These are phyloP conservation scores for Termitomyces sp. DNA, from an alignment of 768 basidiomycete genomes.

Conservation along the genomic window DNA sequence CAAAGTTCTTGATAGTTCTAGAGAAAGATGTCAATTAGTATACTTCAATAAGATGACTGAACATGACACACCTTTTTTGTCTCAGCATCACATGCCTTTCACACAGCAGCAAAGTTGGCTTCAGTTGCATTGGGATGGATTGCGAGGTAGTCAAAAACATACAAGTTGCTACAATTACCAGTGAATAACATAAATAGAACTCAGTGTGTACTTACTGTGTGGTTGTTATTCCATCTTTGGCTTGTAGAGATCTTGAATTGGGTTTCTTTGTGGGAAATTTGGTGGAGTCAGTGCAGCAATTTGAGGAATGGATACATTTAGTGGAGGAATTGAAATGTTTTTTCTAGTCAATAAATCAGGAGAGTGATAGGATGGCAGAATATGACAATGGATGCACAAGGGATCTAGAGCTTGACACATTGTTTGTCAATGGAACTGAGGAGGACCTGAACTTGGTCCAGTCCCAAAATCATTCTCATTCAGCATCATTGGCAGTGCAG, in stretches of 20 bases:
- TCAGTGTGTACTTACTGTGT: not conserved
- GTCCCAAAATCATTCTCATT: not conserved
- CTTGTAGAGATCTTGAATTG: not conserved
- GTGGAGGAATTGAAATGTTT: not conserved
- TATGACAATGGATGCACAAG: not conserved
- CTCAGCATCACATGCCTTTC: not conserved
- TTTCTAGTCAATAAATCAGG: not conserved
- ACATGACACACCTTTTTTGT: not conserved
- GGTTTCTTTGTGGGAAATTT: not conserved
- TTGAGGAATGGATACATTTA: not conserved
- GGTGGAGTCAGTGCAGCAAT: not conserved
- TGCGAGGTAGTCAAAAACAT: not conserved
- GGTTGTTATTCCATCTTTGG: not conserved
- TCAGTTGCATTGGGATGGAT: not conserved
- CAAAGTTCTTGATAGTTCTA: not conserved
- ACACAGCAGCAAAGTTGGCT: not conserved
- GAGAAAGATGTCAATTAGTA: not conserved
- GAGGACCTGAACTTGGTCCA: not conserved
- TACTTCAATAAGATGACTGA: not conserved
- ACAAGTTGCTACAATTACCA: not conserved
- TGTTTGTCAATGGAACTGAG: not conserved
- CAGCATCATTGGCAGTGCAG: no score
- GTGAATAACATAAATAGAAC: not conserved
- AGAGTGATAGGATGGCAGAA: not conserved
- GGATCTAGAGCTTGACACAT: not conserved